Evolutionary conservation across 768 basidiomycete genomes (phyloP), one percentile per base, ranked within the genome.

Genomic region (Baorangia bicolor): DNA sequence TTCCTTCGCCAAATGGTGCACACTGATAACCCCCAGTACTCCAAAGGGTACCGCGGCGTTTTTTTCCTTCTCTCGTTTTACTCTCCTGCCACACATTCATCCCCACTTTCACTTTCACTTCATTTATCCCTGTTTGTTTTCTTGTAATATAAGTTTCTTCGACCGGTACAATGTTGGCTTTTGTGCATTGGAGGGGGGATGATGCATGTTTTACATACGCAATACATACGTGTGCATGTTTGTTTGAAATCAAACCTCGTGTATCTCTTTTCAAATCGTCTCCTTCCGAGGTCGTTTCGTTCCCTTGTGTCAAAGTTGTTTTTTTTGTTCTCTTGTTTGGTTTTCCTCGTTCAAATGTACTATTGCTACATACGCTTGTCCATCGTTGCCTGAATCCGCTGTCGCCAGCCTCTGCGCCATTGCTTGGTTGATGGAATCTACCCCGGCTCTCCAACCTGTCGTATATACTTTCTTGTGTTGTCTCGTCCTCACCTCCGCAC

Each of bases 1-100:
- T 79, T 61, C 69, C 72, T 21, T 69, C 71, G 48, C 70, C 74
- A 49, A 75, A 75, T 33, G 73, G 75, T 52, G 63, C 67, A 56
- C 70, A 69, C 56, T 69, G 57, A 64, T 31, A 56, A 49, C 33
- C n/a, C 33, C 38, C 37, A 40, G 21, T 31, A 41, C 30, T 41
- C 31, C 38, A 47, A 39, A 37, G 55, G 64, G 55, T 49, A 55
- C 50, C 8, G 27, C 16, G 56, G 43, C 34, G 39, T 44, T 37
- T 28, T 14, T 33, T 45, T 25, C n/a, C 28, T 45, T 33, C 14
- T 27, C 21, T 38, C 10, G 4, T 28, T 47, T 12, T 14, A 20
- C 46, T 37, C 20, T 18, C 16, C 25, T 8, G 21, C 10, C 18
- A 53, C 37, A 54, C 54, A 57, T 30, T 61, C 52, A 49, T 53